Percentiles rank a stretch among this genome's conserved stretches.
Evolutionary conservation across 1,284 basidiomycete genomes (phyloP).

Genomic region (Microbotryomycetes sp.): DNA sequence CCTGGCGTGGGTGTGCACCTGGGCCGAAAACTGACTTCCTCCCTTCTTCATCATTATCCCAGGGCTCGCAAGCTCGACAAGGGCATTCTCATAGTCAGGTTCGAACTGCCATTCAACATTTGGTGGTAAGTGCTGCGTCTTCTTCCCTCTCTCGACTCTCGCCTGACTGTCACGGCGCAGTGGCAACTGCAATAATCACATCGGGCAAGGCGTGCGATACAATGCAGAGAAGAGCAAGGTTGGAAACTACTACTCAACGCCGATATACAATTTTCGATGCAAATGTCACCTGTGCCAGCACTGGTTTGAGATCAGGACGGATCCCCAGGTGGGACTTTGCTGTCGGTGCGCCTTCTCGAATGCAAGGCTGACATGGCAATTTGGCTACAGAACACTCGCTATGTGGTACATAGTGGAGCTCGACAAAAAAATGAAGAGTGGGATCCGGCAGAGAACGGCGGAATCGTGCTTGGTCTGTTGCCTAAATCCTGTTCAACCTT

Average conservation of each 20-base stretch:
- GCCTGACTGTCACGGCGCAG: slow-evolving; percentile 41
- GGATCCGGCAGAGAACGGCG: slow-evolving; percentile 92
- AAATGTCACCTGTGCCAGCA: slow-evolving; percentile 86
- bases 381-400: slow-evolving; percentile 70
- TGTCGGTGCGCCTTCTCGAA: neutral
- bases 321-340: slow-evolving; percentile 64
- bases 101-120: slow-evolving; percentile 81
- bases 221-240: slow-evolving; percentile 96
- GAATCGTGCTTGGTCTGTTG: slow-evolving; percentile 68
- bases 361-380: neutral
- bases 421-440: slow-evolving; percentile 87
- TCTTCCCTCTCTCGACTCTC: neutral
- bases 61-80: slow-evolving; percentile 86
- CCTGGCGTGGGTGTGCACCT: no score
- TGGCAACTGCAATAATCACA: slow-evolving; percentile 83
- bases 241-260: slow-evolving; percentile 89
- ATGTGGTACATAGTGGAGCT: slow-evolving; percentile 85
- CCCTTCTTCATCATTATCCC: no score
- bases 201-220: slow-evolving; percentile 94
- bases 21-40: no score
- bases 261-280: slow-evolving; percentile 89
- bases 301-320: slow-evolving; percentile 96
- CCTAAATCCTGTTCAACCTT: neutral
- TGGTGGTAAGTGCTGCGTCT: slow-evolving; percentile 63
- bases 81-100: slow-evolving; percentile 82